These are phyloP conservation scores for Castanospermum australe DNA, from an alignment of 306 rosid genomes.

Conservation along the genomic window DNA sequence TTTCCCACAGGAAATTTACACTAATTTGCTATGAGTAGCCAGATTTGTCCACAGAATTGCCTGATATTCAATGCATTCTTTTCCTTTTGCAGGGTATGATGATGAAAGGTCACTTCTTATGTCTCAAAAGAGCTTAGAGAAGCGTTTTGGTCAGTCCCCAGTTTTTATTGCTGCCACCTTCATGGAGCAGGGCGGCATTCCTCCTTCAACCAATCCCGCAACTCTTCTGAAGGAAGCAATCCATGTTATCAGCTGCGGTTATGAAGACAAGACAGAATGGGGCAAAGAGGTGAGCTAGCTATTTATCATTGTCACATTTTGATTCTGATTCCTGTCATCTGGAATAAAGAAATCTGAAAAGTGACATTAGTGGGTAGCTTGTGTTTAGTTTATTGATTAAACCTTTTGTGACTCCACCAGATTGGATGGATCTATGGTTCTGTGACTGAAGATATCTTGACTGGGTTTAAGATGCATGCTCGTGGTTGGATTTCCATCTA, in stretches of 20 bases:
- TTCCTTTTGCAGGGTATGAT: conserved; percentile 67
- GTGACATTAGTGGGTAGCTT: background rate
- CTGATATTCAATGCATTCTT: background rate
- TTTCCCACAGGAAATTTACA: background rate
- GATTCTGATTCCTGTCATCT: conserved; percentile 1
- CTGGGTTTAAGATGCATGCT: conserved; percentile 99
- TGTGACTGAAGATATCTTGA: conserved; percentile 98
- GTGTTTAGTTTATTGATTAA: conserved; percentile 11
- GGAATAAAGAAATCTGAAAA: background rate
- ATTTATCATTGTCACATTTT: background rate
- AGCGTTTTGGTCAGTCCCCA: conserved; percentile 98
- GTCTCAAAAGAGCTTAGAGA: conserved; percentile 94
- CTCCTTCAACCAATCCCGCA: conserved; percentile 94
- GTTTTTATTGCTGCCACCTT: conserved; percentile 97
- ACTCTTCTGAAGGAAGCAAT: conserved; percentile 98
- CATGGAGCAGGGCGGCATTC: conserved; percentile 98
- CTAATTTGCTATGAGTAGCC: background rate
- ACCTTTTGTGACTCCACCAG: conserved; percentile 43
- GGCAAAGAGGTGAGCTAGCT: conserved; percentile 83
- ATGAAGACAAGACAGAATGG: conserved; percentile 98
- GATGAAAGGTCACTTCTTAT: conserved; percentile 93
- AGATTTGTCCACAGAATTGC: background rate
- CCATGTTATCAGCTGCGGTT: conserved; percentile 98
- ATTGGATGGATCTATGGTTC: conserved; percentile 99
- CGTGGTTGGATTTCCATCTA: conserved; percentile 99